Evolutionary conservation across 2,329 filamentous ascomycete genomes (phyloP), one percentile per base, ranked within the genome.

Genomic region (Pyrenophora tritici-repentis): DNA sequence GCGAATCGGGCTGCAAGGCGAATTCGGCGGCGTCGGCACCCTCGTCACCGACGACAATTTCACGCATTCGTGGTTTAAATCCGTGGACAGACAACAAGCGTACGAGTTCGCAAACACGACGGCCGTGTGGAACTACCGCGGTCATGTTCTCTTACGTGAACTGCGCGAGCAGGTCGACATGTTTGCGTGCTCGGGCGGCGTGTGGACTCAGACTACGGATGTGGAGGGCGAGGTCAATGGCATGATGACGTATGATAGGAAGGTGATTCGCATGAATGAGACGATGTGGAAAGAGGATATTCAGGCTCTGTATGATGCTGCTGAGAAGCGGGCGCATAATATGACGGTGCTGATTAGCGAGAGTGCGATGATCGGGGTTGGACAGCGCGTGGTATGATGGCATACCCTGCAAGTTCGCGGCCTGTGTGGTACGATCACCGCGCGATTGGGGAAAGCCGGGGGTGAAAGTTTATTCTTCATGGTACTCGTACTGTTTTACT

Each of bases 201-300:
- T 90, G 0, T 90, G 86, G 81, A 90, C 87, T 1, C 87, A 90
- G 75, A 90, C 86, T 0, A 88, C 85, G 0, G 87, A 90, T 60
- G 87, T 90, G 0, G 87, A 90, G 66, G 87, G 86, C 4, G 87
- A 90, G 67, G 84, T 90, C 7, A 90, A 90, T 59, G 87, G 87
- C 0, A 74, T 90, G 49, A 68, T 88, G 59, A 88, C 86, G 0
- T 88, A 88, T 60, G 86, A 90, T 67, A 81, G 87, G 1, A 76
- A 86, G 0, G 50, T 87, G 0, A 66, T 86, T 29, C 76, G 86
- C 1, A 80, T 82, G 4, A 75, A 89, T 50, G 72, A 76, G 33
- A 68, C 73, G 6, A 81, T 84, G 71, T 89, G 86, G 86, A 79
- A 76, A 61, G 66, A 24, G 22, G 22, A 24, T 9, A 24, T 24